Conservation (phyloP, 2,329 filamentous ascomycete species). For the Pseudopithomyces chartarum region DNA sequence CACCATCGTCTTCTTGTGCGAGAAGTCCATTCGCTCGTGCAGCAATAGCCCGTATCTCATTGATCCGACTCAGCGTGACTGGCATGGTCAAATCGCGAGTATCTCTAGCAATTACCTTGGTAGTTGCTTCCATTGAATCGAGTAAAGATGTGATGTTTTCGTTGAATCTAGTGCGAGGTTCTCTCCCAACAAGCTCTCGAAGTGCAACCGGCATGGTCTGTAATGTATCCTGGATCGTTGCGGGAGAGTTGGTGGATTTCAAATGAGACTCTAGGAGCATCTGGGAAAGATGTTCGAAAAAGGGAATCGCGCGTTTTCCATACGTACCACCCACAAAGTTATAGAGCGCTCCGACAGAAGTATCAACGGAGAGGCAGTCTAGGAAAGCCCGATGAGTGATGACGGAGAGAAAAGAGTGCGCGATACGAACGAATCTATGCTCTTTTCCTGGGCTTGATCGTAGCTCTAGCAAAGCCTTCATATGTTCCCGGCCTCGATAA, state of each 20-base stretch:
- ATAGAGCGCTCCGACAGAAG: constrained; percentile 40
- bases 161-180: constrained; percentile 23
- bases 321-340: constrained; percentile 41
- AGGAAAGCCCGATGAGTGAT: constrained; percentile 42
- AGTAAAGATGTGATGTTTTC: constrained; percentile 5
- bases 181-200: background rate
- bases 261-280: constrained; percentile 3
- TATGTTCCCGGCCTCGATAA: no score
- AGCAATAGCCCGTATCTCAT: constrained; percentile 20
- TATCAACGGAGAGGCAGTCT: constrained; percentile 43
- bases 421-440: constrained; percentile 10
- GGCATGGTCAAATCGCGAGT: background rate
- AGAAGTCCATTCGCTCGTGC: constrained; percentile 24
- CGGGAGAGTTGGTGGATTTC: no score
- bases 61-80: constrained; percentile 7
- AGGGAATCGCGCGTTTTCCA: constrained; percentile 35
- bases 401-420: constrained; percentile 26
- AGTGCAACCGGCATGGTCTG: constrained; percentile 14
- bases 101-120: constrained; percentile 8
- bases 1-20: background rate
- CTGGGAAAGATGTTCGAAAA: constrained; percentile 34
- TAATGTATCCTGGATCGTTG: constrained; percentile 10
- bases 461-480: no score
- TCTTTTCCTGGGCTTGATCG: no score
- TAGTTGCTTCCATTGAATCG: constrained; percentile 12